Evolutionary conservation across 768 basidiomycete species (phyloP), one percentile per base, ranked within the genome.

Genomic region (Kwoniella botswanensis): DNA sequence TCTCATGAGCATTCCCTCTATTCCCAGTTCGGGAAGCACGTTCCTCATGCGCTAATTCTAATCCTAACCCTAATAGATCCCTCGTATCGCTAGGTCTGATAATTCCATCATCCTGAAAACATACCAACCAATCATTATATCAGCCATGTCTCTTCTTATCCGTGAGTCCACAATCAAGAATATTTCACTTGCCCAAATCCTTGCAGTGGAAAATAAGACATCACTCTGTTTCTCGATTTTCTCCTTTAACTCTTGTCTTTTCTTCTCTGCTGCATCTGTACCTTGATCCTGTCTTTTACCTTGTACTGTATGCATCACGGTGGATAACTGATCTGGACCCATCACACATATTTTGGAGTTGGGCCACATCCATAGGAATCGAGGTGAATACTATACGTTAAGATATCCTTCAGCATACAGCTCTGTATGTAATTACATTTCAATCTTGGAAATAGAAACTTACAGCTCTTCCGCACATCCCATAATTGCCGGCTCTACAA

Each of bases 301-400:
- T 12, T 63, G 93, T 17, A 97, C 93, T 0, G 89, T 88, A 15
- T 90, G 86, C 95, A 98, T 98, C 52, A 98, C 94, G 77, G 93
- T 91, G 11, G 93, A 93, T 26, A 98, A 88, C 80, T 97, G 95
- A 10, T 89, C 92, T 1, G 92, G 93, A 44, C 95, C 94, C 94
- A 98, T 98, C 46, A 98, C 95, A 17, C 91, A 92, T 1, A 96
- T 90, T 83, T 92, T 94, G 44, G 94, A 93, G 74, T 94, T 94
- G 90, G 94, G 94, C 95, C 95, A 98, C 93, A 94, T 95, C 92
- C 93, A 98, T 63, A 98, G 84, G 87, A 98, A 97, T 70, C 93
- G 88, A 18, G 95, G 94, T 4, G 92, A 93, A 84, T 96, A 98
- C 90, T 94, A 68, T 21, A 22, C 12, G 18, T 62, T n/a, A 17